Base-by-base conservation (phyloP, 345 rosid species). In the Eucalyptus globulus region DNA sequence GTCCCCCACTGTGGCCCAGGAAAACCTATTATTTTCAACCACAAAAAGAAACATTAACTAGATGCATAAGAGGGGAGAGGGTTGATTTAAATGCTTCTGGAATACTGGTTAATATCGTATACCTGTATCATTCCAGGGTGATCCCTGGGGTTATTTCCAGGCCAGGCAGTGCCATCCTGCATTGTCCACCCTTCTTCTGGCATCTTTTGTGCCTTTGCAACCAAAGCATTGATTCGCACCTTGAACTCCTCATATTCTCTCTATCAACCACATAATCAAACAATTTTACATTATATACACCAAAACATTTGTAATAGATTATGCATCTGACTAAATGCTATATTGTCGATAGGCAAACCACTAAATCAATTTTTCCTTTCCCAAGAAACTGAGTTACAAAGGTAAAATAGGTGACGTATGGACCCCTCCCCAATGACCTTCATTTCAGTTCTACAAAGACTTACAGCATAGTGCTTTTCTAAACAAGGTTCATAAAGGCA, bases 111-210 rank as follows among this genome's bases (percentile, higher is more conserved):
- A n/a, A 76, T 90, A 29, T 13, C 37, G 22, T 56, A 85, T 91
- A 95, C 99, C 97, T 95, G 99, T 65, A 96, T 98, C 99, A 98
- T 98, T 93, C 99, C 99, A 53, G 99, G 99, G 92, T 98, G 99
- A 93, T 98, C 99, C 91, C 99, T 94, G 49, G 99, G 91, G 93
- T 98, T 98, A 92, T 98, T 98, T 91, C 99, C 99, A 88, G 99
- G 99, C 99, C 99, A 98, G 11, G 99, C 94, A 90, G 99, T 98
- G 86, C 99, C 99, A 94, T 98, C 99, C 93, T 98, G 99, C 99
- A 98, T 98, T 26, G 99, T 98, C 99, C 99, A 98, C 87, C 99
- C 99, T 95, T 98, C 99, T 95, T 98, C 99, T 51, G 99, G 99
- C 96, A 95, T 91, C 93, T 98, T 98, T 88, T 97, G 99, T 88